phyloP scores from a whole-genome alignment of 2,329 filamentous ascomycete genomes.

The Penicillium sp. region DNA sequence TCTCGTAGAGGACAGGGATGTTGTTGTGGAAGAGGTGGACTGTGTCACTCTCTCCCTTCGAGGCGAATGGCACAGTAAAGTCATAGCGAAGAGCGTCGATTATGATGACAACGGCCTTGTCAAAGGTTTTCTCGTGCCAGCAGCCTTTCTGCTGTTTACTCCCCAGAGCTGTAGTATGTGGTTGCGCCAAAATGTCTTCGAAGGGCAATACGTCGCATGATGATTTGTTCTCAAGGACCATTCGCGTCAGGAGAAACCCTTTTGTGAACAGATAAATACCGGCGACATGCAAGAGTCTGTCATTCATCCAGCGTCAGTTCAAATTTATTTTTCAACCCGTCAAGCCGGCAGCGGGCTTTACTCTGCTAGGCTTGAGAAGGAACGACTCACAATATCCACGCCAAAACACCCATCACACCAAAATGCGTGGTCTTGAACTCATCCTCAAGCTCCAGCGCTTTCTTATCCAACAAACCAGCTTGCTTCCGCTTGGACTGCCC shows the following conservation, averaged over 20 bases:
- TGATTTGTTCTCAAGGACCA: conserved; percentile 76
- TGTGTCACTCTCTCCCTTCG: conserved; percentile 45
- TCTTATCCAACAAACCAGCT: conserved; percentile 28
- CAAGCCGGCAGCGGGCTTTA: not conserved
- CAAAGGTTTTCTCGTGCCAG: conserved; percentile 94
- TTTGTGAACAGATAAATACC: conserved; percentile 92
- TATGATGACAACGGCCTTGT: conserved; percentile 85
- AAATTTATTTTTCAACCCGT: not conserved
- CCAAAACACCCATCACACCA: conserved; percentile 39
- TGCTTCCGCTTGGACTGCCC: conserved; percentile 24
- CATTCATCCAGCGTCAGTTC: conserved; percentile 6
- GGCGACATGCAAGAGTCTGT: conserved; percentile 68
- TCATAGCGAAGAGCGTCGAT: conserved; percentile 96
- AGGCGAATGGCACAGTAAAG: conserved; percentile 78
- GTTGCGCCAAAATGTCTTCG: conserved; percentile 37
- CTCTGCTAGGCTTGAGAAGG: not conserved
- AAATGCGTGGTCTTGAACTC: conserved; percentile 43
- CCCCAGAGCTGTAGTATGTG: conserved; percentile 15
- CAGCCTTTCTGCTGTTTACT: conserved; percentile 63
- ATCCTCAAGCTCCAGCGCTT: conserved; percentile 33
- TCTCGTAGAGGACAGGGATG: conserved; percentile 82
- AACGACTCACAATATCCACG: conserved; percentile 43
- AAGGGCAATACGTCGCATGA: conserved; percentile 69
- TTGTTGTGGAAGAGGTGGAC: conserved; percentile 78
- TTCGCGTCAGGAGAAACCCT: conserved; percentile 86